Conservation (phyloP, 345 rosid genomes). For the Populus euphratica region DNA sequence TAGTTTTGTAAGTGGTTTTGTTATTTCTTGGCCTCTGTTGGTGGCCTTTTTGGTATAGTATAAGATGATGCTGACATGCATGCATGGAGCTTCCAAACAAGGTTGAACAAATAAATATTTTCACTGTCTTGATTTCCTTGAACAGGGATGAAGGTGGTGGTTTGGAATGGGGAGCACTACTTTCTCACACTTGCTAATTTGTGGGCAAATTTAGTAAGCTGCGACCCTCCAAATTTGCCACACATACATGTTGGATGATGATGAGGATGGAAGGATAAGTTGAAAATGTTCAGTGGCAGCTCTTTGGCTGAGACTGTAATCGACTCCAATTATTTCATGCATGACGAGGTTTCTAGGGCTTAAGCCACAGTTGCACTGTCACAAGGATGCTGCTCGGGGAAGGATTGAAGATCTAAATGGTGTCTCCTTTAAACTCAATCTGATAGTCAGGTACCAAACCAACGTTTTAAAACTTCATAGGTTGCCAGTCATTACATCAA, state of each 20-base stretch:
- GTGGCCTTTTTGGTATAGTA: neutral
- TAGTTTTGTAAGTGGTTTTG: neutral
- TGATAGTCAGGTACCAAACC: neutral
- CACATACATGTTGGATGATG: constrained; percentile 17
- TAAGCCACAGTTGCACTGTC: neutral
- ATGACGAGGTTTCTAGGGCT: constrained; percentile 10
- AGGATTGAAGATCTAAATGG: constrained; percentile 2
- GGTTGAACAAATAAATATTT: neutral
- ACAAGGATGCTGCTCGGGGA: constrained; percentile 2
- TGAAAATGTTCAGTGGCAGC: neutral
- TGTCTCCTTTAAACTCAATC: neutral
- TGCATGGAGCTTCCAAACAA: neutral
- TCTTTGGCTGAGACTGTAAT: neutral
- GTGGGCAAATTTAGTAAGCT: constrained; percentile 72
- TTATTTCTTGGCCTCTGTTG: neutral
- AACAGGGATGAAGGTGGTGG: constrained; percentile 56
- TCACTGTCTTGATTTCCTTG: constrained; percentile 11
- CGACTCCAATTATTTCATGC: neutral
- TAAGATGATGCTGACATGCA: neutral
- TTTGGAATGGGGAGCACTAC: constrained; percentile 60
- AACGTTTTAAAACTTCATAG: neutral
- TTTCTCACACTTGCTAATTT: constrained; percentile 66
- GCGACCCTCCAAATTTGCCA: constrained; percentile 54
- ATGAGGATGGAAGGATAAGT: constrained; percentile 3
- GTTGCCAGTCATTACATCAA: constrained; percentile 30